These are phyloP conservation scores for Penicillium capsulatum DNA, from an alignment of 2,329 filamentous ascomycete genomes.

Conservation along the genomic window DNA sequence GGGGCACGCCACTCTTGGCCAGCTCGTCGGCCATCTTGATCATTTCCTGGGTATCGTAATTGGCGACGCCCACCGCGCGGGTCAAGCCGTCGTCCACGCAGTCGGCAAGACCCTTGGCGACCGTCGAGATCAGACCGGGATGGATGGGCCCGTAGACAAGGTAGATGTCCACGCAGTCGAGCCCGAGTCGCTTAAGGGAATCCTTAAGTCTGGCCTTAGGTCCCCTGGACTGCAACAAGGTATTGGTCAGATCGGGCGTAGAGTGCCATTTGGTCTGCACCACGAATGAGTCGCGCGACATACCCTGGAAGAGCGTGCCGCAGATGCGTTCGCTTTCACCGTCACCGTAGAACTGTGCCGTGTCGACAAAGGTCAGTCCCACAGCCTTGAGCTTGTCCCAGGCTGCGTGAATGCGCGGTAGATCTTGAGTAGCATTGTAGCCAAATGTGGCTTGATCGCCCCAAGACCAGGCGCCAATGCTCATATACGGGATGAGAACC, in stretches of 20 bases:
- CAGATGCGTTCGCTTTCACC: conserved; percentile 44
- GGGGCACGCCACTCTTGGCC: conserved; percentile 35
- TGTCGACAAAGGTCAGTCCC: conserved; percentile 44
- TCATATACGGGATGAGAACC: conserved; percentile 25
- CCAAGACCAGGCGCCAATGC: conserved; percentile 30
- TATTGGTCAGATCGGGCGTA: conserved; percentile 31
- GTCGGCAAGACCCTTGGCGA: conserved; percentile 42
- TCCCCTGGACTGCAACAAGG: conserved; percentile 30
- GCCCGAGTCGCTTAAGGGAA: conserved; percentile 36
- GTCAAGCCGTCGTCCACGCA: conserved; percentile 43
- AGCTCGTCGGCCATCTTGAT: conserved; percentile 42
- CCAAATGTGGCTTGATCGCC: conserved; percentile 30
- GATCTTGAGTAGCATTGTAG: conserved; percentile 34
- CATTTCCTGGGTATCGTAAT: conserved; percentile 44
- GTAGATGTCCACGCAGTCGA: conserved; percentile 44
- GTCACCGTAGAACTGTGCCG: conserved; percentile 43
- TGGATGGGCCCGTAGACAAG: conserved; percentile 46
- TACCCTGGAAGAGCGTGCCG: conserved; percentile 37
- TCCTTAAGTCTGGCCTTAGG: conserved; percentile 37
- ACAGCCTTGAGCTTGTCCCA: conserved; percentile 38
- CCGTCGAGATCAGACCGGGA: conserved; percentile 35
- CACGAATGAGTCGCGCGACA: conserved; percentile 35
- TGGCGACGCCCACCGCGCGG: conserved; percentile 44
- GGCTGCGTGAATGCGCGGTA: conserved; percentile 34
- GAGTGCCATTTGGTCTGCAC: conserved; percentile 42